Evolutionary conservation across 164 flowering plant genomes (phyloP), one percentile per base, ranked within the genome.

Genomic region (Nelumbo lutea): DNA sequence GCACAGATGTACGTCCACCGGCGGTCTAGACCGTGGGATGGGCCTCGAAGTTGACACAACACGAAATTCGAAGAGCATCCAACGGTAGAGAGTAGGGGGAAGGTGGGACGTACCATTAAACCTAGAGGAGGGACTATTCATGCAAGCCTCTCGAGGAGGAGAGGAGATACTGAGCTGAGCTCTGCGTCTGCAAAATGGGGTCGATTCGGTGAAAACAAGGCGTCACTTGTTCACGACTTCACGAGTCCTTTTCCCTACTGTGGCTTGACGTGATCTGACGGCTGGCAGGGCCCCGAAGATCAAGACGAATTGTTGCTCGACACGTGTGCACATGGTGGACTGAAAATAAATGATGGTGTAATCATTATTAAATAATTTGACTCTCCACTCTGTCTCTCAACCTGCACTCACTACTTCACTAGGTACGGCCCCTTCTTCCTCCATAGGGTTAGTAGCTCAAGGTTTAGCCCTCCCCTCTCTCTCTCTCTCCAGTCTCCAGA

Each of bases 331-430:
- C 27, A 27, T 27, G 27, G 27, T 27, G 27, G 27, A 27, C 27
- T 27, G 44, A 65, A 71, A 69, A 70, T 69, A 64, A 72, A 79
- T 80, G 76, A 75, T 84, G 69, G 81, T 67, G 88, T 83, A 78
- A 82, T 84, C 74, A 84, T 84, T 78, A 66, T 57, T 76, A 72
- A 82, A 84, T 84, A 76, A 84, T 84, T 82, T 79, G 84, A 79
- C 80, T 76, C 70, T 71, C 47, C 42, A 13, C 45, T 48, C 14
- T 39, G 55, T 27, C 27, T 27, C 27, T 27, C 27, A 27, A 27
- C 27, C 27, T 27, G 39, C 69, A n/a, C 15, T 39, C 38, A 51
- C n/a, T n/a, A n/a, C n/a, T n/a, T n/a, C n/a, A n/a, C 48, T 56
- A 52, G 61, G 44, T 50, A 43, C 42, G 5, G 65, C 44, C 43